These are phyloP conservation scores for Actinomucor elegans DNA, from an alignment of 371 early-diverging fungal genomes.

Conservation along the genomic window DNA sequence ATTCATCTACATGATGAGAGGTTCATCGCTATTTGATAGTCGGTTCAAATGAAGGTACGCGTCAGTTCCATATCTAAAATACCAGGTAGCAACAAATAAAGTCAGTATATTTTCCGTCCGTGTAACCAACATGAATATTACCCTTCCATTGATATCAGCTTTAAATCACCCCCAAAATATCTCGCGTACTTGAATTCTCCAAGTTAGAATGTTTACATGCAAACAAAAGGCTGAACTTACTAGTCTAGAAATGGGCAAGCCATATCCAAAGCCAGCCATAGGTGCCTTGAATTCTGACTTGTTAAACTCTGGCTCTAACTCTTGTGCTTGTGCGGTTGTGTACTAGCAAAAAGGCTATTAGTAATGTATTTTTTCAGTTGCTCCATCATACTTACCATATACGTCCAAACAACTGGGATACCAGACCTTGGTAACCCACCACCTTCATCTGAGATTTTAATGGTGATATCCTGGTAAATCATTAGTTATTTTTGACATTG, in stretches of 20 bases:
- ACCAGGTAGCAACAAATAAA: too few species aligned
- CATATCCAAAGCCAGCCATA: slow-evolving; percentile 98
- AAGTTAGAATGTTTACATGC: background rate
- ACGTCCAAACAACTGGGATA: slow-evolving; percentile 93
- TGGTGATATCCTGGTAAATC: slow-evolving; percentile 96
- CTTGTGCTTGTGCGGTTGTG: slow-evolving; percentile 92
- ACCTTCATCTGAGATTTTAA: slow-evolving; percentile 96
- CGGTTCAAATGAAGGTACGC: slow-evolving; percentile 93
- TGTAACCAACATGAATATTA: too few species aligned
- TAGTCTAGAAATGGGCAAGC: slow-evolving; percentile 86
- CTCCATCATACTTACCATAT: slow-evolving; percentile 81
- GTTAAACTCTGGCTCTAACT: slow-evolving; percentile 79
- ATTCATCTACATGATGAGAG: slow-evolving; percentile 56
- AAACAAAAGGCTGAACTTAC: slow-evolving; percentile 35
- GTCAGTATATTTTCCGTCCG: too few species aligned
- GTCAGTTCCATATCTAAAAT: slow-evolving; percentile 90
- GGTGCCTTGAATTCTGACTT: slow-evolving; percentile 94
- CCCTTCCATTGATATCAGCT: slow-evolving; percentile 94
- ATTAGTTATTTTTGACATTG: too few species aligned
- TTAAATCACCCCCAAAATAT: slow-evolving; percentile 95
- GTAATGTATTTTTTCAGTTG: slow-evolving; percentile 90
- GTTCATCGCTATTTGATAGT: slow-evolving; percentile 90
- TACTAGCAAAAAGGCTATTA: slow-evolving; percentile 89
- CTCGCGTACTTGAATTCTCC: slow-evolving; percentile 65
- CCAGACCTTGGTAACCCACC: slow-evolving; percentile 92